Percentiles rank a stretch among this genome's conserved stretches.
Evolutionary conservation across 2,329 filamentous ascomycete genomes (phyloP).

Genomic region (Drechslerella dactyloides): DNA sequence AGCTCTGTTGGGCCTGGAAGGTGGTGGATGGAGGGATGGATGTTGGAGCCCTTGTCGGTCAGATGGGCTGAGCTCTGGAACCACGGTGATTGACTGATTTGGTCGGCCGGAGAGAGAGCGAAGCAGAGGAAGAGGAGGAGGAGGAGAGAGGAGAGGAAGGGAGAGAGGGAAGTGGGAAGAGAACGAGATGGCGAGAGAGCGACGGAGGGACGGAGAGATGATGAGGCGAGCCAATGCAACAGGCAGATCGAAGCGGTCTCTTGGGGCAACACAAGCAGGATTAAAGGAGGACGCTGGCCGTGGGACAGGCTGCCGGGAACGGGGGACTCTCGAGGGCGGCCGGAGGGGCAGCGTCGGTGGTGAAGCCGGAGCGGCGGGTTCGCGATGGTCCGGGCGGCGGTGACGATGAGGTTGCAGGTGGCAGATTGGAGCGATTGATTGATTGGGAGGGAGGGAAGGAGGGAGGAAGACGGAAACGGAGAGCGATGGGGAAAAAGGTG

Average conservation of each 20-base stretch:
- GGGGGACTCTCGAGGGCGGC: constrained; percentile 18
- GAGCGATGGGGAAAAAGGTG: constrained; percentile 1
- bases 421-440: neutral
- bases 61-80: constrained; percentile 8
- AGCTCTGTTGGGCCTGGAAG: neutral
- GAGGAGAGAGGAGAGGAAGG: neutral
- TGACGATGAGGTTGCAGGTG: neutral
- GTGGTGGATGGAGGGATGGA: neutral
- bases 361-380: neutral
- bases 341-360: neutral
- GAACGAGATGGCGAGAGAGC: neutral
- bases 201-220: constrained; percentile 5
- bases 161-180: neutral
- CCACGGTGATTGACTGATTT: neutral
- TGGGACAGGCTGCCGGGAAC: constrained; percentile 36
- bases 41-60: neutral
- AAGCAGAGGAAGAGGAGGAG: neutral
- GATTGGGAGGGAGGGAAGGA: neutral
- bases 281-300: constrained; percentile 14
- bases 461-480: constrained; percentile 8
- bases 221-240: constrained; percentile 7
- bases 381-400: neutral
- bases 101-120: neutral
- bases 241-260: constrained; percentile 12
- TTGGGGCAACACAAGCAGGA: constrained; percentile 29